Percentiles rank a stretch among this genome's conserved stretches.
Evolutionary conservation across 2,329 filamentous ascomycete species (phyloP).

Genomic region (Ophiognomonia clavigignenti-juglandacearum): DNA sequence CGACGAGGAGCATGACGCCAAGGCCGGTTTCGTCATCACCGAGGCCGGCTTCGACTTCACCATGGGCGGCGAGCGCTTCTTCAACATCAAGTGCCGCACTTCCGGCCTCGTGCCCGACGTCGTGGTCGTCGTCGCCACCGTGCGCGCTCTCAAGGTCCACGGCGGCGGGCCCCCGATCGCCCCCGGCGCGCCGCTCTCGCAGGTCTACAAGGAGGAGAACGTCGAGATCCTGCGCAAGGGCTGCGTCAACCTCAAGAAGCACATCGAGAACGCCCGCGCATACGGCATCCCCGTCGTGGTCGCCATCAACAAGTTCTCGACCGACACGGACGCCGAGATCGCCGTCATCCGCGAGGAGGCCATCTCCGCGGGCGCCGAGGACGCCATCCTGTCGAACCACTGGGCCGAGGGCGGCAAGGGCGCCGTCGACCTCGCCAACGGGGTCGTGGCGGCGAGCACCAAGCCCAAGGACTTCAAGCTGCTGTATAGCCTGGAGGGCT

Average conservation of each 20-base stretch:
- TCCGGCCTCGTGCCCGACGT: constrained; percentile 90
- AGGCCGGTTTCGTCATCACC: constrained; percentile 90
- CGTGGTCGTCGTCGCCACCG: constrained; percentile 91
- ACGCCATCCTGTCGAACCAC: constrained; percentile 91
- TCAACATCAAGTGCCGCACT: constrained; percentile 99
- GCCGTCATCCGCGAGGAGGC: constrained; percentile 86
- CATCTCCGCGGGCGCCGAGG: constrained; percentile 84
- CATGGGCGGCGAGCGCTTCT: constrained; percentile 99
- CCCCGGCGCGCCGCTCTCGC: constrained; percentile 76
- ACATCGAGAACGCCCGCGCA: constrained; percentile 81
- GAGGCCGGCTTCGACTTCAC: constrained; percentile 99
- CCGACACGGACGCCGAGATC: constrained; percentile 89
- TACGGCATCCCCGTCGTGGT: constrained; percentile 95
- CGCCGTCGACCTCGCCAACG: constrained; percentile 81
- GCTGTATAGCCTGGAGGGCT: constrained; percentile 74
- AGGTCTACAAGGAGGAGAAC: constrained; percentile 91
- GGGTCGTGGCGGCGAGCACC: constrained; percentile 75
- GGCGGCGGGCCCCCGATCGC: constrained; percentile 92
- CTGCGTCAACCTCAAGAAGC: constrained; percentile 92
- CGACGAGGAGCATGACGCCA: constrained; percentile 77
- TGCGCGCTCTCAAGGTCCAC: constrained; percentile 94
- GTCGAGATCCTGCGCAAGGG: constrained; percentile 84
- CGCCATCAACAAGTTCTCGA: constrained; percentile 94
- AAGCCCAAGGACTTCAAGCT: constrained; percentile 85
- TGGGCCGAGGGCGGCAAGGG: constrained; percentile 94